Base-by-base conservation (phyloP, 2,329 filamentous ascomycete genomes). In the Neonectria neomacrospora region DNA sequence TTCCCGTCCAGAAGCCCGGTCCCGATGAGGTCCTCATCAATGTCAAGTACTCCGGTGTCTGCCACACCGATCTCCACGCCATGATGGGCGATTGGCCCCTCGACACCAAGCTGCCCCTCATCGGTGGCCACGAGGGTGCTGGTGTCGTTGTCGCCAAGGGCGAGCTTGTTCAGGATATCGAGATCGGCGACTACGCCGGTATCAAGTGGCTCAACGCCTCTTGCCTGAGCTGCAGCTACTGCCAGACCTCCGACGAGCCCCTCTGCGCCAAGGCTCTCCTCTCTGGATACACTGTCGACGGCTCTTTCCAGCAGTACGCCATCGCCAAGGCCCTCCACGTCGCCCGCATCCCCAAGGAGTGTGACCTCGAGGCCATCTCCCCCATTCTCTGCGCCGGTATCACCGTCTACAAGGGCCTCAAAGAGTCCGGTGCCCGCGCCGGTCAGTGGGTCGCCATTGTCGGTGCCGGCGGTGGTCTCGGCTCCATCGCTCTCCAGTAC, bases 151-250 rank as follows among this genome's bases (percentile, higher is more conserved):
- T 97, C 34, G 89, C 91, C 54, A 86, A 86, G 67, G 94, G 94
- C 72, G 83, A 90, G 18, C 86, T 96, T 37, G 93, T 96, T 68
- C 81, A 85, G 3, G 92, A 96, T 72, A 81, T 97, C 65, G 82
- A 93, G 77, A 84, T 97, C 73, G 94, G 94, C 71, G 93, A 97
- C 75, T 83, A 93, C 74, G 95, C 89, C 65, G 95, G 95, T 76
- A 87, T 98, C 80, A 97, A 93, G 84, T 97, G 94, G 94, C 85
- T 97, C 75, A 96, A 97, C 80, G 92, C 93, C 67, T 90, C 91
- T 50, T 97, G 95, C 80, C 83, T 97, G 66, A 79, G 85, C 68
- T 98, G 94, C 82, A 85, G 88, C 71, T 97, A 92, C 86, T 97
- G 94, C 83, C 89, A 91, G 76, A 85, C 89, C 71, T 79, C 87